Percentiles rank a stretch among this genome's conserved stretches.
These are phyloP conservation scores for Pythium aphanidermatum DNA, from an alignment of 352 stramenopile genomes.

Conservation along the genomic window DNA sequence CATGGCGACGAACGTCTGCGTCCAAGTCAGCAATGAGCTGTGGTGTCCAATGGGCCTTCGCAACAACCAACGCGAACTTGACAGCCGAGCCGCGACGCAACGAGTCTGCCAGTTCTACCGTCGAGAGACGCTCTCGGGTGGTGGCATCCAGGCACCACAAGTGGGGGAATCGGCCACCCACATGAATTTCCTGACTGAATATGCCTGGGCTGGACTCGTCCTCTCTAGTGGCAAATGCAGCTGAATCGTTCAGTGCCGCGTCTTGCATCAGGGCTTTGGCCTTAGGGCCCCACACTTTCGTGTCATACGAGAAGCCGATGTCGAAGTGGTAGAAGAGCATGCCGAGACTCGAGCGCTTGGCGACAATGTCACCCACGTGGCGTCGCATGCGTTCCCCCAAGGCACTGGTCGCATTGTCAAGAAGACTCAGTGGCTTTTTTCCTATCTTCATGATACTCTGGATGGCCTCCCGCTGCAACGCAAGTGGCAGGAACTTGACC, in stretches of 20 bases:
- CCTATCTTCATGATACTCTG: slow-evolving; percentile 61
- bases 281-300: slow-evolving; percentile 28
- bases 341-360: slow-evolving; percentile 40
- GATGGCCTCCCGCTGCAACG: slow-evolving; percentile 52
- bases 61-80: slow-evolving; percentile 54
- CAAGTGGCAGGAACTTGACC: slow-evolving; percentile 48
- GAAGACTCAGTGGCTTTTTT: slow-evolving; percentile 52
- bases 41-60: not conserved
- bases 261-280: slow-evolving; percentile 64
- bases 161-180: slow-evolving; percentile 64
- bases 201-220: slow-evolving; percentile 20
- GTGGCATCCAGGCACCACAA: slow-evolving; percentile 35
- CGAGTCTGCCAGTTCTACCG: slow-evolving; percentile 30
- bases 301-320: slow-evolving; percentile 74
- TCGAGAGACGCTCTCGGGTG: slow-evolving; percentile 29
- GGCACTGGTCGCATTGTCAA: slow-evolving; percentile 37
- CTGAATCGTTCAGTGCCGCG: slow-evolving; percentile 39
- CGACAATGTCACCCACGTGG: slow-evolving; percentile 57
- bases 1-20: no score
- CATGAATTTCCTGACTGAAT: slow-evolving; percentile 37
- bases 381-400: slow-evolving; percentile 52
- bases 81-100: slow-evolving; percentile 18
- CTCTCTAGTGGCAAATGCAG: slow-evolving; percentile 24
- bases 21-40: no score
- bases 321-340: slow-evolving; percentile 89